Base-by-base conservation (phyloP, 352 stramenopile genomes). In the Achlya hypogyna region DNA sequence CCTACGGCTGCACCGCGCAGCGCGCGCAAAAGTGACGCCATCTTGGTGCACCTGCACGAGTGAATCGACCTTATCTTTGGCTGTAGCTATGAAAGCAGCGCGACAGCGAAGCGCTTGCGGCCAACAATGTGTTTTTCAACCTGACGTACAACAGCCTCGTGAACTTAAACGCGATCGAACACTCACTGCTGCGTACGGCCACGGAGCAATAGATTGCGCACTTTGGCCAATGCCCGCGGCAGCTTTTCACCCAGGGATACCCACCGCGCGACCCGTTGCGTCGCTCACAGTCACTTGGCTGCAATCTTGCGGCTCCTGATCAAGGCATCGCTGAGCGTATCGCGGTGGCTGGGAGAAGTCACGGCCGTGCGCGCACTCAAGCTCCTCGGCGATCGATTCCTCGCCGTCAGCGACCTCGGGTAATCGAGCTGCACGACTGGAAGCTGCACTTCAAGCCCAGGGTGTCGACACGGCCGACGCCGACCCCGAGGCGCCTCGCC, bases 161-260 rank as follows among this genome's bases (percentile, higher is more conserved):
- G n/a, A n/a, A n/a, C 73, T 72, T 99, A 18, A 96, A 99, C 68
- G 72, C 78, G 32, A 97, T 99, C 49, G 85, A 98, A 45, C 92
- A 98, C 49, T 75, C 97, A 4, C 93, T 95, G 49, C 73, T 97
- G 59, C 80, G 38, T 97, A 99, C n/a, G n/a, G n/a, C n/a, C n/a
- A n/a, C n/a, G n/a, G n/a, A n/a, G n/a, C n/a, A n/a, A n/a, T n/a
- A n/a, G 78, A 99, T 99, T 63, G 91, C 93, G 4, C 96, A 99
- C 75, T 99, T 99, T 76, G 97, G 97, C 4, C 97, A 99, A 73
- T 98, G 93, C 45, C 97, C 97, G 1, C 95, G 97, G 82, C 96
- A 99, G 68, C 78, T 98, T 9, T 97, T 97, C 51, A 72, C 65
- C 16, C 77, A 69, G 8, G 74, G 84, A 10, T 89, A 97, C 52